Evolutionary conservation across 768 basidiomycete species (phyloP), one percentile per base, ranked within the genome.

Genomic region (Macrolepiota dolichaula): DNA sequence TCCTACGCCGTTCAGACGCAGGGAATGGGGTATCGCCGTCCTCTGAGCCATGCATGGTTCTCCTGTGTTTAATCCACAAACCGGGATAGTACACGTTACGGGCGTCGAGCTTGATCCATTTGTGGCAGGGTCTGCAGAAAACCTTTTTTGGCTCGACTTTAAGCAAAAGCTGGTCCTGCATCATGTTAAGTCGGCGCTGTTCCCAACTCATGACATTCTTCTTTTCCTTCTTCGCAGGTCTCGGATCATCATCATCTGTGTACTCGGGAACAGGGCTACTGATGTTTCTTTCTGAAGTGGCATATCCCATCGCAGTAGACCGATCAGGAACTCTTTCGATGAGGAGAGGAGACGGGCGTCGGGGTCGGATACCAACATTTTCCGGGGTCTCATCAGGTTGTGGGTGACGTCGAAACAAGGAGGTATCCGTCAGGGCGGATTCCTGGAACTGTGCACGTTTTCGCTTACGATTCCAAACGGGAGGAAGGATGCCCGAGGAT

Each of bases 71-170:
- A 22, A 40, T 42, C 61, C 61, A 62, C 27, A 62, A 36, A 2
- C 61, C 61, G 19, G 61, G 61, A 46, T 62, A 62, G 25, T 51
- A 62, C 19, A 57, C 61, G 19, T 56, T 57, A 15, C 61, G 61
- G 19, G 49, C 56, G 50, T 62, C 61, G 29, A 62, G 58, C 37
- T 27, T 37, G 11, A 46, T 51, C 40, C 52, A 57, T 17, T 58
- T 61, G 44, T 63, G n/a, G 55, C 50, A 47, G 9, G 25, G 12
- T 12, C 46, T 54, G 46, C 59, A 61, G 5, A 25, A 27, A n/a
- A 61, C 59, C 25, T 29, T 52, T 19, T 61, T 61, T 1, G 52
- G 44, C 52, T 61, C 53, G n/a, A 61, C 59, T 19, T 12, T 51
- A 1, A 6, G 4, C 25, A 61, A 27, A 12, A 61, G 53, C 22